Base-by-base conservation (phyloP, 1,284 basidiomycete genomes). In the Pseudozyma thailandica region DNA sequence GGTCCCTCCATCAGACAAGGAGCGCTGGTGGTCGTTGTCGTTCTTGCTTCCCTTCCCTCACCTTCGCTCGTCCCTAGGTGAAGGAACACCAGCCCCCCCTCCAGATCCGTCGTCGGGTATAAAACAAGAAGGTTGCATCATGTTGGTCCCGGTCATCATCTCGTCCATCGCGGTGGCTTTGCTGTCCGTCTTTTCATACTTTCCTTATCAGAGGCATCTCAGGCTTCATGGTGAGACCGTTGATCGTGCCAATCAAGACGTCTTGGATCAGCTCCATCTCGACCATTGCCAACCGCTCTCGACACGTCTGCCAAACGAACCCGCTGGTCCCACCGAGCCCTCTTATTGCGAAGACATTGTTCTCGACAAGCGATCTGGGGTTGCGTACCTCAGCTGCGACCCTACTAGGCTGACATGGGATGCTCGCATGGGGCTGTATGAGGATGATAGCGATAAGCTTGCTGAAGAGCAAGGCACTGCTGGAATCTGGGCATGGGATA, bases 341-440 rank as follows among this genome's bases (percentile, higher is more conserved):
- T 60, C 62, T 13, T 70, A 65, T 54, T 77, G 75, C 57, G 75
- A 77, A 35, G 75, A 77, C 42, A 49, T 75, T 13, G 70, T 61
- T 2, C 59, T 75, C 2, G 73, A 77, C 31, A 54, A 44, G 9
- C 64, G 56, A 15, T 59, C 75, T 0, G 70, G 73, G 4, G 50
- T 70, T 49, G 75, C 75, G 1, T 77, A 77, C 50, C 44, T 77
- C 27, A 59, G 64, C 50, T 77, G 75, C 35, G 75, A 77, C 25
- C 73, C 73, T 18, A 65, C 65, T 3, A 33, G 73, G 41, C 59
- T 72, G 16, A 73, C 65, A 7, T 72, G 70, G 60, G 75, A 77
- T 38, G 73, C 75, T 18, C 39, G 72, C 4, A 53, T 60, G 0
- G 63, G 65, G 12, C 47, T 68, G 27, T 75, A 51, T 30, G 64